These are phyloP conservation scores for Lippia alba DNA, from an alignment of 305 asterid genomes.

Conservation along the genomic window DNA sequence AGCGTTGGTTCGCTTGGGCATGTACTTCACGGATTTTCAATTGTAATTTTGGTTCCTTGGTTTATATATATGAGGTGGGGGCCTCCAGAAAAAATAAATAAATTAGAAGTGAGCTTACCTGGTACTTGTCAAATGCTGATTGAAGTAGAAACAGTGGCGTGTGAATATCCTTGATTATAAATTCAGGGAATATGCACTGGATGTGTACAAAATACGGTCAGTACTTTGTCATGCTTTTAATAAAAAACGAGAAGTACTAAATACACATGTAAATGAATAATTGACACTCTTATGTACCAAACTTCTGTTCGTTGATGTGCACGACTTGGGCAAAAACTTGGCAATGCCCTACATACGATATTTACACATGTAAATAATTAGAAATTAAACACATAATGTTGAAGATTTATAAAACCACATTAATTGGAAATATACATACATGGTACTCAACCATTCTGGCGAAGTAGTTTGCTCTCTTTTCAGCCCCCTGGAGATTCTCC, in stretches of 20 bases:
- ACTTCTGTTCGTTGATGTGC: slow-evolving; percentile 45
- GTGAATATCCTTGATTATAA: slow-evolving; percentile 38
- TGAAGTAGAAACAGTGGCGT: slow-evolving; percentile 56
- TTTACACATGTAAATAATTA: neutral
- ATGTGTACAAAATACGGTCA: neutral
- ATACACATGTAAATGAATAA: no score
- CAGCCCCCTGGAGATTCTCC: slow-evolving; percentile 36
- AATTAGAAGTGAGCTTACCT: slow-evolving; percentile 33
- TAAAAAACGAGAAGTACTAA: no score
- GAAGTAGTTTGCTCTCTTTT: slow-evolving; percentile 30
- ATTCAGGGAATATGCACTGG: slow-evolving; percentile 53
- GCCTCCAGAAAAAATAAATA: no score
- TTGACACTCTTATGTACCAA: slow-evolving; percentile 38
- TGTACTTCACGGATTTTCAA: no score
- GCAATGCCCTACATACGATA: slow-evolving; percentile 32
- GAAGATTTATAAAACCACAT: no score
- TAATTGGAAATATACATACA: slow-evolving; percentile 28
- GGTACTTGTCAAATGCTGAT: slow-evolving; percentile 44
- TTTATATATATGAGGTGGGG: no score
- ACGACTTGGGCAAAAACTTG: slow-evolving; percentile 44
- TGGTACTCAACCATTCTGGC: slow-evolving; percentile 34
- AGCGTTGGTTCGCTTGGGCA: no score
- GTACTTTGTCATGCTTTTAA: neutral
- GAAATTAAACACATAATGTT: no score
- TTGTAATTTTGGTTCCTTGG: no score